A percentile compares a stretch with the other conserved stretches of the same genome.
Conservation (phyloP, 768 basidiomycete species). For the Neoboletus brunneissimus region DNA sequence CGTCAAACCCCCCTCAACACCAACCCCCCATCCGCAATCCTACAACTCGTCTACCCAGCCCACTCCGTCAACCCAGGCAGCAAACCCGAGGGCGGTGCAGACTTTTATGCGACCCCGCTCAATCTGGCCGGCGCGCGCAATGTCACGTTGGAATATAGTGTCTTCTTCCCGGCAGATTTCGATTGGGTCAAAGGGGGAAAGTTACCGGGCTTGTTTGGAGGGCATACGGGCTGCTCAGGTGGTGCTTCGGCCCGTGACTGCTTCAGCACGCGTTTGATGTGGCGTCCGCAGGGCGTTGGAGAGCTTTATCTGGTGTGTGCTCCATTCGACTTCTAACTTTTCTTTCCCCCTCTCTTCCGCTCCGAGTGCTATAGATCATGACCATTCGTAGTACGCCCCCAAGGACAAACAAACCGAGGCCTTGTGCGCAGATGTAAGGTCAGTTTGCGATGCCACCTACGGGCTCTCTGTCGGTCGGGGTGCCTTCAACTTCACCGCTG, state of each 20-base stretch:
- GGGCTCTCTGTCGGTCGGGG: conserved; percentile 77
- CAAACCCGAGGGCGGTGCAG: conserved; percentile 64
- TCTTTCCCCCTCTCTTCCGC: background rate
- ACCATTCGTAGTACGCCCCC: conserved; percentile 59
- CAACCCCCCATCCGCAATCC: conserved; percentile 38
- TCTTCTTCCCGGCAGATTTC: conserved; percentile 74
- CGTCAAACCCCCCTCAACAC: conserved; percentile 16
- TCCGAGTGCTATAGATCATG: background rate
- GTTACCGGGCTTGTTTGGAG: conserved; percentile 77
- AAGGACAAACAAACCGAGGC: conserved; percentile 62
- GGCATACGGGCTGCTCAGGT: conserved; percentile 65
- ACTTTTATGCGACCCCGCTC: conserved; percentile 58
- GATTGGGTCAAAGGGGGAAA: conserved; percentile 83
- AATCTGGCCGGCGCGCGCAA: conserved; percentile 46
- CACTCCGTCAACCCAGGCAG: conserved; percentile 66
- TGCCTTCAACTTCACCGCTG: conserved; percentile 57
- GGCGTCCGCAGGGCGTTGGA: conserved; percentile 62
- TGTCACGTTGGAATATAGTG: conserved; percentile 63
- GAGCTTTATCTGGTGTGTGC: conserved; percentile 70
- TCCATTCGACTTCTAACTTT: background rate
- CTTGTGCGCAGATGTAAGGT: conserved; percentile 56
- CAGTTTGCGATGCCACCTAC: conserved; percentile 62
- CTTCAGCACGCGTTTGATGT: conserved; percentile 87
- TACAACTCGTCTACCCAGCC: conserved; percentile 68
- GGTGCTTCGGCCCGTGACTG: conserved; percentile 69